Evolutionary conservation across 2,329 filamentous ascomycete species (phyloP).

Genomic region (Phaeosphaeriaceae sp.): DNA sequence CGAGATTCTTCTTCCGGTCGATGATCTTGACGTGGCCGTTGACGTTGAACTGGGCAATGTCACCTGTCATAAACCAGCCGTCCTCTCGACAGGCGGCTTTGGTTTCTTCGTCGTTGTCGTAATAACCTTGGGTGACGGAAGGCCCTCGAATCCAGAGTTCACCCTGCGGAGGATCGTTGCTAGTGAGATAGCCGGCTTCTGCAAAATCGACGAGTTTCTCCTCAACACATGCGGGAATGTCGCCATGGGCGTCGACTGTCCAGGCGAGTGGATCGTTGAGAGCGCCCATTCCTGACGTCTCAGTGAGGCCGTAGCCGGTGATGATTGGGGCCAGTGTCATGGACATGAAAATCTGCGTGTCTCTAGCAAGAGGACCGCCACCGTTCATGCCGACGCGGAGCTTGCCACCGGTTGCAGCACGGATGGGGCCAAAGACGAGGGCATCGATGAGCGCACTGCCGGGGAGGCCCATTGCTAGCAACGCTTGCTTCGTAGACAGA

Average conservation of each 20-base stretch:
- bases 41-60: constrained; percentile 87
- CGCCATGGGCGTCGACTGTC: constrained; percentile 77
- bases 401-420: constrained; percentile 84
- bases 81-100: constrained; percentile 76
- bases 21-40: constrained; percentile 85
- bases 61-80: constrained; percentile 96
- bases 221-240: constrained; percentile 78
- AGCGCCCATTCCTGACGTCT: constrained; percentile 86
- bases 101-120: constrained; percentile 85
- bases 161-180: constrained; percentile 80
- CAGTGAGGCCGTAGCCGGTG: constrained; percentile 89
- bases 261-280: constrained; percentile 84
- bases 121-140: constrained; percentile 78
- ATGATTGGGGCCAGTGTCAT: constrained; percentile 95
- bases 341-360: constrained; percentile 89
- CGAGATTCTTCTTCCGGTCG: constrained; percentile 96
- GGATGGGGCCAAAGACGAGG: constrained; percentile 92
- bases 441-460: constrained; percentile 75
- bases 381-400: constrained; percentile 94
- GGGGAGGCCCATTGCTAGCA: constrained; percentile 66
- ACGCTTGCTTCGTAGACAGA: constrained; percentile 65
- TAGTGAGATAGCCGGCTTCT: constrained; percentile 84
- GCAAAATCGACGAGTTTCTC: constrained; percentile 90
- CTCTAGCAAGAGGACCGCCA: constrained; percentile 85
- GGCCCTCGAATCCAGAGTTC: constrained; percentile 89